Conservation (phyloP, 805 yeast genomes). For the Candida insectalens region DNA sequence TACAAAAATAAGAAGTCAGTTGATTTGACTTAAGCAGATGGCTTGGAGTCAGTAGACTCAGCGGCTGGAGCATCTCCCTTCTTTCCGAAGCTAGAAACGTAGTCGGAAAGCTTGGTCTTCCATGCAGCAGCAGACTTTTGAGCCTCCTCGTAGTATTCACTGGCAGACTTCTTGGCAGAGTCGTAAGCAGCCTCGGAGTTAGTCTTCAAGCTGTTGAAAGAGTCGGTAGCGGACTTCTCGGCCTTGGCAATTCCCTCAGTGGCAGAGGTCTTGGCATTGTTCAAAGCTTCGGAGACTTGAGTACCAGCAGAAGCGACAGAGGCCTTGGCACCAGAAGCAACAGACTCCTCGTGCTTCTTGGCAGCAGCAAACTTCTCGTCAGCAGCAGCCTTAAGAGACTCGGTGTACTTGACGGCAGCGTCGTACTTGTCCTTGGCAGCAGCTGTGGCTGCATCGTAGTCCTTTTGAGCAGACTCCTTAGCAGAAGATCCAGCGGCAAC, state of each 20-base stretch:
- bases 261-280: background rate
- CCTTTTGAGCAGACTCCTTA: background rate
- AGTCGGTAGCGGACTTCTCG: background rate
- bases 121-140: background rate
- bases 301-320: background rate
- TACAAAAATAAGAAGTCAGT: too few relatives aligned
- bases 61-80: too few relatives aligned
- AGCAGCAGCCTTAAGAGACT: background rate
- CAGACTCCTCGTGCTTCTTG: background rate
- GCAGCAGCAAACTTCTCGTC: background rate
- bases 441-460: background rate
- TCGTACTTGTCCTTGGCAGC: background rate
- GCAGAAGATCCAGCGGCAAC: background rate
- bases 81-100: background rate
- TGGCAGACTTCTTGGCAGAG: background rate
- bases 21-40: too few relatives aligned
- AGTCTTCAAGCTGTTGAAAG: background rate
- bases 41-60: too few relatives aligned
- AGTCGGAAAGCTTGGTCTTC: background rate
- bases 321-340: background rate
- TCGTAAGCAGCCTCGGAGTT: background rate
- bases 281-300: background rate
- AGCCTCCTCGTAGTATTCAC: too few relatives aligned
- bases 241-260: background rate
- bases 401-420: background rate